phyloP scores from a whole-genome alignment of 2,329 filamentous ascomycete species.

The Stromatinia cepivora region DNA sequence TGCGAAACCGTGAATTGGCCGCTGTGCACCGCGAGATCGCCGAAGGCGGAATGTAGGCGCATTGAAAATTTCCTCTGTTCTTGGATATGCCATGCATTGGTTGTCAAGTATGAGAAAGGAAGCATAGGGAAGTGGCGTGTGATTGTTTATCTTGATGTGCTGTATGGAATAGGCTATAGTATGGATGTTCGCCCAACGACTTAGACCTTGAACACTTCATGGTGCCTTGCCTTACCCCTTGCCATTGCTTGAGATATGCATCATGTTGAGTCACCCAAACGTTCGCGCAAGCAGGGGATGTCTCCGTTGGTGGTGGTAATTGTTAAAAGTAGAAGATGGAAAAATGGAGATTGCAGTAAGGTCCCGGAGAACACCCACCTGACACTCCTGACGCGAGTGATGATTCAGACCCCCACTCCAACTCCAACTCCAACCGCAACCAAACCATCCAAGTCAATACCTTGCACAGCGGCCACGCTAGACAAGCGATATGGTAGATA shows the following conservation, averaged over 20 bases:
- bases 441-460: not conserved
- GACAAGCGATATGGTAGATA: conserved; percentile 11
- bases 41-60: conserved; percentile 37
- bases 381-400: conserved; percentile 14
- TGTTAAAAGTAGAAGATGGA: not conserved
- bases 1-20: conserved; percentile 34
- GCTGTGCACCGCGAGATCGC: conserved; percentile 30
- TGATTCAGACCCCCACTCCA: conserved; percentile 15
- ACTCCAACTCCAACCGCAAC: not conserved
- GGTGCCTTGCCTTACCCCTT: conserved; percentile 15
- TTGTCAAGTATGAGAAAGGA: not conserved
- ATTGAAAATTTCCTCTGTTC: not conserved
- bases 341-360: conserved; percentile 1
- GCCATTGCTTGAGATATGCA: conserved; percentile 1
- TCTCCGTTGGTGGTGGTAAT: conserved; percentile 11
- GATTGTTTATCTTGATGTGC: conserved; percentile 10
- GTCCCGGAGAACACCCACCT: conserved; percentile 18
- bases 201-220: conserved; percentile 20
- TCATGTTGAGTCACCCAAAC: conserved; percentile 2
- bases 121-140: conserved; percentile 19
- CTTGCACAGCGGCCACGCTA: conserved; percentile 16
- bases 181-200: conserved; percentile 15
- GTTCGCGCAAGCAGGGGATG: conserved; percentile 8
- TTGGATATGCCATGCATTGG: conserved; percentile 2
- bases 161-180: not conserved